Conservation (phyloP, 805 yeast genomes). For the Brettanomyces nanus region DNA sequence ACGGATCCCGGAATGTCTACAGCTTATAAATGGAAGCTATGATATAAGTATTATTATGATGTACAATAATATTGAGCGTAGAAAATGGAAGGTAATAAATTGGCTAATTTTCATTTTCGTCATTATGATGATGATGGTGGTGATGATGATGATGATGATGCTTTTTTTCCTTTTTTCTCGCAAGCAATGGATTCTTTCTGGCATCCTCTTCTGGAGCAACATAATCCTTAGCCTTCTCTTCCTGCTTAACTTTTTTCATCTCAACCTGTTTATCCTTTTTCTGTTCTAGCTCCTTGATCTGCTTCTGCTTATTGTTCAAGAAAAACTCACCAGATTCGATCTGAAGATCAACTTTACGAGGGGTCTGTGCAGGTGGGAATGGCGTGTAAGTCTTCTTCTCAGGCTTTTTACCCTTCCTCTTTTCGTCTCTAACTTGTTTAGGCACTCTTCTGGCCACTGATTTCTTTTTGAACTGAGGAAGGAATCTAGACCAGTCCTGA, state of each 20-base stretch:
- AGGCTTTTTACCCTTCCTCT: constrained; percentile 33
- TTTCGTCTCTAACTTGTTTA: constrained; percentile 47
- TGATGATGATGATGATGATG: constrained; percentile 13
- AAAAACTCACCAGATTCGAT: constrained; percentile 98
- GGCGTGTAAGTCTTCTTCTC: constrained; percentile 84
- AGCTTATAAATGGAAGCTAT: not conserved
- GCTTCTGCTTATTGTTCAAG: constrained; percentile 80
- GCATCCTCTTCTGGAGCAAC: constrained; percentile 74
- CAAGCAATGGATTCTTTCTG: constrained; percentile 28
- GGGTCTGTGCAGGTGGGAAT: constrained; percentile 96
- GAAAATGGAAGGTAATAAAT: too few species aligned
- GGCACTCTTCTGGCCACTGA: constrained; percentile 92
- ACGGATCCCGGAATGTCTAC: not conserved
- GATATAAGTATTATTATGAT: not conserved
- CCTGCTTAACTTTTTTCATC: constrained; percentile 53
- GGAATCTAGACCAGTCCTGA: constrained; percentile 94
- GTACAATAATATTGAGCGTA: too few species aligned
- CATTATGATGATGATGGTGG: constrained; percentile 3
- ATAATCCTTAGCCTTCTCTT: constrained; percentile 69
- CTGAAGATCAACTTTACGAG: constrained; percentile 94
- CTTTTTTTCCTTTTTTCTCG: constrained; percentile 22
- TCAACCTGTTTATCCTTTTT: constrained; percentile 74
- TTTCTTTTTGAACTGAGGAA: constrained; percentile 94
- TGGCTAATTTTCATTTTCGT: constrained; percentile 4
- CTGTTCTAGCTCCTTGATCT: constrained; percentile 58